Evolutionary conservation across 345 rosid genomes (phyloP), one percentile per base, ranked within the genome.

Genomic region (Sisymbrium altissimum): DNA sequence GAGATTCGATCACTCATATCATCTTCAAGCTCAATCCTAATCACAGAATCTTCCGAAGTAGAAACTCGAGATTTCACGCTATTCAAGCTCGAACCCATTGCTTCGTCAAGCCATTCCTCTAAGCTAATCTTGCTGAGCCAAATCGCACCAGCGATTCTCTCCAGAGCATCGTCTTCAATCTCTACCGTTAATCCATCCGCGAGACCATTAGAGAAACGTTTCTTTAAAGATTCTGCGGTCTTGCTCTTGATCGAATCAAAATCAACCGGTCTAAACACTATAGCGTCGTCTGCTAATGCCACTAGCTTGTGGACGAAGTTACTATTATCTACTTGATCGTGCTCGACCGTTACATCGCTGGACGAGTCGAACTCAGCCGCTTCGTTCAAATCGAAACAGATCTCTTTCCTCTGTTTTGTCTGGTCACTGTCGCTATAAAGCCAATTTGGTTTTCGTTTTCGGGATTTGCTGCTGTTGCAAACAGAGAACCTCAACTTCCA

Each of bases 101-200:
- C 97, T 66, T 83, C 85, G 32, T 92, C 91, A 2, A 78, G 62
- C 97, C 98, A 95, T 72, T 90, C 97, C 66, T 92, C 97, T 75
- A 92, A 73, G 66, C 89, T 86, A 5, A 74, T 82, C 63, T 66
- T 66, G 35, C 93, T 84, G 10, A 90, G 57, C 92, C 96, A 95
- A 18, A 88, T 54, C 6, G 93, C 92, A 7, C 90, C 83, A 0
- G 79, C 82, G 25, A 95, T 85, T 76, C 89, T 92, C 59, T 89
- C 92, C 1, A 95, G 72, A 4, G 93, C 97, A 43, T 85, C 86
- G 0, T 88, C 91, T 23, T 77, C 83, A 23, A 95, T 84, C 53
- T 89, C 92, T 0, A 95, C 41, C 14, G 81, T 55, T 7, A 79
- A 8, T 21, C 68, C 77, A 10, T 80, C 72, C 5, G 77, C 60